Base-by-base conservation (phyloP, 2,329 filamentous ascomycete genomes). In the Neobulgaria alba region DNA sequence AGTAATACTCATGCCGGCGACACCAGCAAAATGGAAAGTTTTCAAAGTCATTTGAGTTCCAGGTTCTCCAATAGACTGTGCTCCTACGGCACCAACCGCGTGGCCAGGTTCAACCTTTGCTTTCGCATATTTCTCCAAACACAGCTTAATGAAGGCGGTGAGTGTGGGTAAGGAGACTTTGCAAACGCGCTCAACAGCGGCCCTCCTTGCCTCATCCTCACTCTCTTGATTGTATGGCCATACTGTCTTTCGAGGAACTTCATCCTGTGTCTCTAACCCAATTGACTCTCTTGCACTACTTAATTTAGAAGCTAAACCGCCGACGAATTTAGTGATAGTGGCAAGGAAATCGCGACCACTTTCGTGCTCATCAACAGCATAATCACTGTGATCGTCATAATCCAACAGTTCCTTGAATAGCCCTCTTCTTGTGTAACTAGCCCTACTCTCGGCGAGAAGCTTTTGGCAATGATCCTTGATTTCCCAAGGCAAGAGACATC, bases 21-120 rank as follows among this genome's bases (percentile, higher is more conserved):
- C 92, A 84, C 92, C 92, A 60, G 92, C 92, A 69, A 98, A 98
- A 83, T 96, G 92, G 78, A 96, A 96, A 60, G 92, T 96, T 67
- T 96, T 96, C 49, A 98, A 68, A 1, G 92, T 98, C 92, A 98
- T 98, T 64, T 98, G 92, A 1, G 92, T 98, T 61, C 92, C 92
- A 0, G 92, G 92, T 59, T 98, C 92, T 65, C 92, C 92, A 54
- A 98, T 98, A 1, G 90, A 96, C 63, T 98, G 92, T 1, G 92
- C 92, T 50, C 92, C 92, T 29, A 96, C 88, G 12, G 92, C 92
- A 48, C 92, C 92, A 0, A 98, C 92, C 4, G 92, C 89, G 58
- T 96, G 90, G 2, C 92, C 92, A 10, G 92, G 89, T 60, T 98
- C 89, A 15, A 94, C 85, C 50, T 87, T 85, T 1, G 90, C 90